Conservation (phyloP, 73 alveolate species). For the Paramecium bursaria region DNA sequence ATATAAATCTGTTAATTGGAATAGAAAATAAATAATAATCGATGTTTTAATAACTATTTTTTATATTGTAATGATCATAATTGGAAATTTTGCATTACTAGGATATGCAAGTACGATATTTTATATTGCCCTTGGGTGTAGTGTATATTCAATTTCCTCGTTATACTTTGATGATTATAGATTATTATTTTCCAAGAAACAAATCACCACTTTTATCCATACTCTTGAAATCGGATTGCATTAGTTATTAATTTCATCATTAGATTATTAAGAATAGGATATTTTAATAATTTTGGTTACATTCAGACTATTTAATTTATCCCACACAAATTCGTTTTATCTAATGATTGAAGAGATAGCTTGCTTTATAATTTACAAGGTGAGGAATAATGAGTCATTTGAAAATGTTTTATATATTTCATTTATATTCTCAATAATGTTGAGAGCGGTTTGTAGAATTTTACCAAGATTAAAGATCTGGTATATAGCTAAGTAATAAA, state of each 20-base stretch:
- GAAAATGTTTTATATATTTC: constrained; percentile 4
- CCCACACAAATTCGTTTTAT: constrained; percentile 11
- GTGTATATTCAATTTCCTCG: no score
- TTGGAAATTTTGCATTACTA: no score
- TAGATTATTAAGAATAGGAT: no score
- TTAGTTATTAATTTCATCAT: no score
- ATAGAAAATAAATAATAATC: neutral
- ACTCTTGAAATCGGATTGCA: no score
- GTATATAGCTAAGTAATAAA: constrained; percentile 28
- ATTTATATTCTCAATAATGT: neutral
- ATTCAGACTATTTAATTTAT: neutral
- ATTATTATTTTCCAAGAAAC: no score
- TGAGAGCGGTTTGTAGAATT: no score
- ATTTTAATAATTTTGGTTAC: no score
- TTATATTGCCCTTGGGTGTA: no score
- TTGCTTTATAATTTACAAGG: neutral
- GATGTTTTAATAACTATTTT: neutral
- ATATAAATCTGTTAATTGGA: neutral
- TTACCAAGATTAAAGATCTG: constrained; percentile 11
- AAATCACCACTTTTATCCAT: no score
- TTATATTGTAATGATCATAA: neutral
- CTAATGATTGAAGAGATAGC: constrained; percentile 19
- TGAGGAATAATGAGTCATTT: neutral
- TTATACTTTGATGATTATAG: no score
- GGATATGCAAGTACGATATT: no score